These are phyloP conservation scores for Stevia rebaudiana DNA, from an alignment of 140 eudicot genomes.

Conservation along the genomic window DNA sequence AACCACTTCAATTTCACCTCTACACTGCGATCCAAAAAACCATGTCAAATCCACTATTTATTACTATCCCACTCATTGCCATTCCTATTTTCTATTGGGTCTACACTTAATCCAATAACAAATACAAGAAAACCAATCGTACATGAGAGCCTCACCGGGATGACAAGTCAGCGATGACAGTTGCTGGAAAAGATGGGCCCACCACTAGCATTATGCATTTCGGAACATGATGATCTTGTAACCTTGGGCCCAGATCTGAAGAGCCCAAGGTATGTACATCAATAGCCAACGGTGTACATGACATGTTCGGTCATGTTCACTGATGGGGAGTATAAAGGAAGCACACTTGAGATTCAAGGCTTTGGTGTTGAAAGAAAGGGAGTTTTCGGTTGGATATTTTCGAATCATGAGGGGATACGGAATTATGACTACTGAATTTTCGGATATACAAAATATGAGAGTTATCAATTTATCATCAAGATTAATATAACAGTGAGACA, in stretches of 20 bases:
- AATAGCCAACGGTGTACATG: slow-evolving; percentile 43
- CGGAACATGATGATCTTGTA: slow-evolving; percentile 49
- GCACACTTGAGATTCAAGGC: slow-evolving; percentile 59
- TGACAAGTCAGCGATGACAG: slow-evolving; percentile 36
- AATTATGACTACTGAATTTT: slow-evolving; percentile 50
- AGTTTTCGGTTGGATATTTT: slow-evolving; percentile 52
- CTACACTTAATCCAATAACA: slow-evolving; percentile 13
- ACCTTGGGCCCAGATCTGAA: slow-evolving; percentile 39
- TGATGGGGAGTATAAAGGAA: slow-evolving; percentile 49
- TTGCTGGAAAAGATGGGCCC: slow-evolving; percentile 52
- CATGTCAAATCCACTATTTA: slow-evolving; percentile 39
- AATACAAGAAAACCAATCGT: slow-evolving; percentile 45
- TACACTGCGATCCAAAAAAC: background rate
- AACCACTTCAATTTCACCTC: background rate
- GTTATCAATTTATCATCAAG: slow-evolving; percentile 47
- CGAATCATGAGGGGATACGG: slow-evolving; percentile 50
- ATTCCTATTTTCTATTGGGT: slow-evolving; percentile 46
- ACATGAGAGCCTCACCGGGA: slow-evolving; percentile 46
- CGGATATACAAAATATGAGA: slow-evolving; percentile 40
- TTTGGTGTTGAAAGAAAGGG: slow-evolving; percentile 45
- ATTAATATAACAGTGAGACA: slow-evolving; percentile 48
- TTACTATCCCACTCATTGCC: slow-evolving; percentile 38
- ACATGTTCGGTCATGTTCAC: slow-evolving; percentile 46
- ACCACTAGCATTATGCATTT: slow-evolving; percentile 40
- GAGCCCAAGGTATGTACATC: slow-evolving; percentile 59